A percentile compares a stretch with the other conserved stretches of the same genome.
These are phyloP conservation scores for Hondaea fermentalgiana DNA, from an alignment of 108 stramenopile genomes.

Conservation along the genomic window DNA sequence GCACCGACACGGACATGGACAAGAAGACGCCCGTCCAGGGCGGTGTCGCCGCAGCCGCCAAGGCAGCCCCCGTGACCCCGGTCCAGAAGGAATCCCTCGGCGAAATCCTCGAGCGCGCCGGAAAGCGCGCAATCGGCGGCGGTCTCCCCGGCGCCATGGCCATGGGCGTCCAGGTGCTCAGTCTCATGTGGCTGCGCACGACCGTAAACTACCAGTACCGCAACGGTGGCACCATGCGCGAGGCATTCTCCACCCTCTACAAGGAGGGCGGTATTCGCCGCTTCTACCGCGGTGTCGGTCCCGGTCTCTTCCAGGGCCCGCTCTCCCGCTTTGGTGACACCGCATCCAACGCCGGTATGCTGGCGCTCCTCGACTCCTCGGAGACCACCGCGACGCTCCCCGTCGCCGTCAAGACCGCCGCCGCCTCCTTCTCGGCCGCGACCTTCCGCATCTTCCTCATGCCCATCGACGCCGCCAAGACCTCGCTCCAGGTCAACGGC, in stretches of 20 bases:
- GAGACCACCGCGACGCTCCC: conserved; percentile 49
- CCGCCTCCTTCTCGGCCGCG: conserved; percentile 72
- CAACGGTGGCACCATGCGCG: conserved; percentile 78
- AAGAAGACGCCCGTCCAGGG: background rate
- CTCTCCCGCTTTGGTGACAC: conserved; percentile 93
- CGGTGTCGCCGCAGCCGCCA: background rate
- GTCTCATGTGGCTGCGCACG: conserved; percentile 96
- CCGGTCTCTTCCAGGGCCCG: conserved; percentile 83
- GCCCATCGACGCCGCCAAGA: conserved; percentile 79
- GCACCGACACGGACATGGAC: background rate
- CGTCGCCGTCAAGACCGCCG: conserved; percentile 75
- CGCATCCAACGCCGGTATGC: conserved; percentile 84
- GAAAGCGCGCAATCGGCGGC: conserved; percentile 58
- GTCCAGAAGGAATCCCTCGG: background rate
- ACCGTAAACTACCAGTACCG: conserved; percentile 96
- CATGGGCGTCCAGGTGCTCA: conserved; percentile 69
- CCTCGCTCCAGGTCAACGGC: conserved; percentile 93
- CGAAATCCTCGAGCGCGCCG: background rate
- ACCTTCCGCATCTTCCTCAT: conserved; percentile 86
- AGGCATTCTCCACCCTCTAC: conserved; percentile 76
- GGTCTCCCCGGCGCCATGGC: conserved; percentile 80
- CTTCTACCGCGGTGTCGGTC: conserved; percentile 85
- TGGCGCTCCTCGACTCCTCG: conserved; percentile 62
- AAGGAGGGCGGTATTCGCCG: conserved; percentile 90
- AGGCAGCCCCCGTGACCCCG: background rate